Evolutionary conservation across 1,284 basidiomycete species (phyloP), one percentile per base, ranked within the genome.

Genomic region (Microstroma glucosiphilum): DNA sequence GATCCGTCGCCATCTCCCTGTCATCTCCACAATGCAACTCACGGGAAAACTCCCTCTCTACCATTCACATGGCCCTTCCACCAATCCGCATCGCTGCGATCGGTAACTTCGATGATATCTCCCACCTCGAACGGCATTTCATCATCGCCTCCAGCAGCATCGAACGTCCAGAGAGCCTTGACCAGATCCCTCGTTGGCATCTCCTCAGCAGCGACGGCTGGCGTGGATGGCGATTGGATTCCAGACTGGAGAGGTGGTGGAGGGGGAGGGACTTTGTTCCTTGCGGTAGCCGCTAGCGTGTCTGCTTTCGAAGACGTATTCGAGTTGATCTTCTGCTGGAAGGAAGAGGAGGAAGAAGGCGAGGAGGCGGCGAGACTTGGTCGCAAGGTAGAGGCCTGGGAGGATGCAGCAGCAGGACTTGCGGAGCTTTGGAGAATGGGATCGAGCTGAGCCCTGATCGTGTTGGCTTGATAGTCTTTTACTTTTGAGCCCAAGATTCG

Each of bases 121-220:
- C 21, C 49, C 12, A 19, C 49, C 11, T 23, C 21, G 49, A 51
- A 51, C 9, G 17, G 49, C n/a, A 51, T 15, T 23, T 51, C 49
- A 51, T 51, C 49, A 19, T 12, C 11, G 11, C 49, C 49, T 11
- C 49, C 49, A 51, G 9, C n/a, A 23, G 49, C 49, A 51, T 51
- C 49, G 49, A 51, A 51, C 25, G 49, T 23, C 49, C 49, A 51
- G 9, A 51, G 49, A 8, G 49, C 49, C 21, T 51, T 51, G 49
- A 51, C 49, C 17, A 43, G 41, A 43, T 43, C 41, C 41, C n/a
- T 43, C 41, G 41, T n/a, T 43, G 11, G 11, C 41, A n/a, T 43
- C 11, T 43, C 41, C 41, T 11, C 41, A 43, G 41, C 41, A 43
- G 11, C n/a, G 41, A 43, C 11, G n/a, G 41, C 11, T n/a, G 11